Base-by-base conservation (phyloP, 768 basidiomycete species). In the Russula sp. region DNA sequence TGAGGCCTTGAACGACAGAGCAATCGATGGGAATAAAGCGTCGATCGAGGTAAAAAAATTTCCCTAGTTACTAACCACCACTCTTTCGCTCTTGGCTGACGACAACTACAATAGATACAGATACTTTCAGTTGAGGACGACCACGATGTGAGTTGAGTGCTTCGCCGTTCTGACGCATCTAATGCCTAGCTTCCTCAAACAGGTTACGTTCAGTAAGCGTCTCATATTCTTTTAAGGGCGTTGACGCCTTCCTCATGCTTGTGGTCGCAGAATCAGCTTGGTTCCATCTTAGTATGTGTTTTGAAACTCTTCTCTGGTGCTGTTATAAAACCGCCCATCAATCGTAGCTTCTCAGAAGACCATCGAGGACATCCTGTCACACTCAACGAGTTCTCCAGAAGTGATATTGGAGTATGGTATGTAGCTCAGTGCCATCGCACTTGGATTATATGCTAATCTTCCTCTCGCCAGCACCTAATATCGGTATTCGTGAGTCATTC, bases 121-220 rank as follows among this genome's bases (percentile, higher is more conserved):
- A 51, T 59, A 27, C 22, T 59, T n/a, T 59, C 57, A 3, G 57
- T 59, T 16, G 57, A 59, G 39, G 57, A 59, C 10, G 57, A 59
- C 16, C 39, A 59, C 10, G 57, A 59, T 51, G 57, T 59, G 37
- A 32, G 57, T 59, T 11, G 22, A 7, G 22, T 27, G 22, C 6
- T 20, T 49, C 37, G 49, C 7, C 10, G 9, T 18, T 42, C 13
- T 7, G 1, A 31, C 9, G 20, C 3, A 32, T 51, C 48, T 59
- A 31, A 51, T 50, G 11, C 13, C 7, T 31, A 5, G 4, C 9
- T 16, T 27, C 20, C 55, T 4, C n/a, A 56, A 56, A 49, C 22
- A 59, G 57, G 57, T 59, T 39, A 40, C 57, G 16, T 59, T 59
- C 40, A 59, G 57, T 59, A 31, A 49, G 57, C n/a, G 22, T 9